phyloP scores from a whole-genome alignment of 2,329 filamentous ascomycete genomes.

The Drechslera avenae region DNA sequence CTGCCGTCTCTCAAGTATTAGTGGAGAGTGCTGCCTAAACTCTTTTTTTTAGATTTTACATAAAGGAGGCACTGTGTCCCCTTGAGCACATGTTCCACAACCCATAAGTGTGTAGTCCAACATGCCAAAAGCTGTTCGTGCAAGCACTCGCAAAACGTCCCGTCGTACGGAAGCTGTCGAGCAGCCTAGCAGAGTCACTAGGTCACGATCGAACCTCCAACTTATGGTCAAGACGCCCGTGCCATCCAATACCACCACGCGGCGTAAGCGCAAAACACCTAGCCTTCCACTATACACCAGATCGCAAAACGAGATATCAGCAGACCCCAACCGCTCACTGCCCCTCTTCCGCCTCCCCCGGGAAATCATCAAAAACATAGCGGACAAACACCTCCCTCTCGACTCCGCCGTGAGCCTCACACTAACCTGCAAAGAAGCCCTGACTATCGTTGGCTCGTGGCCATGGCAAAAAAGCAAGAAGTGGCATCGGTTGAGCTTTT shows the following conservation, averaged over 20 bases:
- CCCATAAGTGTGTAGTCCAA: neutral
- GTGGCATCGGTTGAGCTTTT: neutral
- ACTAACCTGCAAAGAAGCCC: neutral
- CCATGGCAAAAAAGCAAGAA: neutral
- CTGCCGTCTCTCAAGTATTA: neutral
- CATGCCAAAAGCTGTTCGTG: neutral
- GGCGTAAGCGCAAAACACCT: neutral
- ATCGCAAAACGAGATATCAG: neutral
- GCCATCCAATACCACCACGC: neutral
- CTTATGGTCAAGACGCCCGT: neutral
- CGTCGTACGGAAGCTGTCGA: neutral
- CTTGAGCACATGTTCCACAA: neutral
- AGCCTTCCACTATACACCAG: neutral
- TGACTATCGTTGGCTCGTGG: neutral
- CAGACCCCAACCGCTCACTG: neutral
- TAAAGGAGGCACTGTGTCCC: neutral
- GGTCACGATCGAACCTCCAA: neutral
- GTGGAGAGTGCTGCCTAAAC: neutral
- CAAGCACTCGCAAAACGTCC: neutral
- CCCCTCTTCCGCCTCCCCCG: neutral
- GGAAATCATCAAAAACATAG: neutral
- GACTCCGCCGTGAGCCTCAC: neutral
- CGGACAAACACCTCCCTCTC: neutral
- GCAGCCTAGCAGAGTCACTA: neutral
- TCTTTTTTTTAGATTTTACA: neutral